A percentile compares a stretch with the other conserved stretches of the same genome.
phyloP scores from a whole-genome alignment of 176 grass and related monocot species.

The Secale cereale region DNA sequence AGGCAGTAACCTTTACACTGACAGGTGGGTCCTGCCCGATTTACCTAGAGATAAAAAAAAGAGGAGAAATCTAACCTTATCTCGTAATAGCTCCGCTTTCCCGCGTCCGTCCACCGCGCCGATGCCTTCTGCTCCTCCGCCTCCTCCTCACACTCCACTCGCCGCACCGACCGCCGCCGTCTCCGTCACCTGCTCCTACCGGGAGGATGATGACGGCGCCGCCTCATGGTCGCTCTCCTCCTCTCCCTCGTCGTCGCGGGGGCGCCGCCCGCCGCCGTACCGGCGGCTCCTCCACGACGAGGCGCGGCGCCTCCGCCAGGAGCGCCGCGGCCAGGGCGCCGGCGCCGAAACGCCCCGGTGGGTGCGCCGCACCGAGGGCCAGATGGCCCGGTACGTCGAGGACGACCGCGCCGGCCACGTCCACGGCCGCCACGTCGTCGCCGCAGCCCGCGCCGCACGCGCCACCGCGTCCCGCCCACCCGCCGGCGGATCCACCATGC shows the following conservation, averaged over 20 bases:
- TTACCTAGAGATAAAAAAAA: background rate
- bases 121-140: background rate
- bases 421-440: slow-evolving; percentile 74
- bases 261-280: slow-evolving; percentile 21
- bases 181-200: slow-evolving; percentile 1
- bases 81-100: background rate
- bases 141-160: slow-evolving; percentile 23
- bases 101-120: slow-evolving; percentile 33
- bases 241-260: slow-evolving; percentile 20
- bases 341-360: slow-evolving; percentile 71
- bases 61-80: slow-evolving; percentile 10
- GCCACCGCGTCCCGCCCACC: slow-evolving; percentile 42
- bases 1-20: background rate
- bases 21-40: background rate
- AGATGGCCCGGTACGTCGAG: slow-evolving; percentile 82
- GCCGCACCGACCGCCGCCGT: background rate
- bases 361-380: slow-evolving; percentile 70
- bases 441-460: slow-evolving; percentile 67
- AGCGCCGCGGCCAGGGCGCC: slow-evolving; percentile 70
- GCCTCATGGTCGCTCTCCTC: slow-evolving; percentile 57
- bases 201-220: background rate
- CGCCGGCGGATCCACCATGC: slow-evolving; percentile 48
- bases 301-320: slow-evolving; percentile 64
- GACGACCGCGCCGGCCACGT: slow-evolving; percentile 80
- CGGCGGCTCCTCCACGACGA: slow-evolving; percentile 71